These are phyloP conservation scores for Colletotrichum kahawae DNA, from an alignment of 2,329 filamentous ascomycete genomes.

Conservation along the genomic window DNA sequence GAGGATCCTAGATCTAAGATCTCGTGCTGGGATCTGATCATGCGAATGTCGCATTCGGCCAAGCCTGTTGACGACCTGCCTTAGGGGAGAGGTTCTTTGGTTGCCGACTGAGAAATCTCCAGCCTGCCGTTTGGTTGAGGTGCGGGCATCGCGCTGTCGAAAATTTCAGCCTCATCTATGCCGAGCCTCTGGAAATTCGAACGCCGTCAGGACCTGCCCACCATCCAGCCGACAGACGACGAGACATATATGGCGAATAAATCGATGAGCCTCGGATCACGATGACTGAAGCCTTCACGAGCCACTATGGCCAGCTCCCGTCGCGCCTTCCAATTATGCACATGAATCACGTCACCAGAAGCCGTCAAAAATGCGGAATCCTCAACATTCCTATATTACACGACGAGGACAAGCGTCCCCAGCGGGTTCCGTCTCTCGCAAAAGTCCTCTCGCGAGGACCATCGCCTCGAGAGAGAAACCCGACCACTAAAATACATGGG, in stretches of 20 bases:
- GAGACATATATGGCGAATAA: background rate
- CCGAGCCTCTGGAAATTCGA: background rate
- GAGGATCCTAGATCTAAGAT: background rate
- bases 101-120: background rate
- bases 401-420: background rate
- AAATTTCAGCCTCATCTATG: background rate
- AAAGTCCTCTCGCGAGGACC: background rate
- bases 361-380: background rate
- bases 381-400: background rate
- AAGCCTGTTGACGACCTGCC: background rate
- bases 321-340: too few species aligned
- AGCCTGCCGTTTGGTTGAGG: background rate
- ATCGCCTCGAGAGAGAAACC: background rate
- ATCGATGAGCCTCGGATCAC: rapidly evolving
- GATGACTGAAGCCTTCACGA: background rate
- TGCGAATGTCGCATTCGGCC: background rate
- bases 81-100: background rate
- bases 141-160: background rate
- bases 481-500: background rate
- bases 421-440: background rate
- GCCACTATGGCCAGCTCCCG: rapidly evolving
- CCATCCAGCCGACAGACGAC: background rate
- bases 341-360: background rate
- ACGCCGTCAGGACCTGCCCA: background rate
- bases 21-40: rapidly evolving